Conservation (phyloP, 805 yeast species). For the Metschnikowia shivogae region DNA sequence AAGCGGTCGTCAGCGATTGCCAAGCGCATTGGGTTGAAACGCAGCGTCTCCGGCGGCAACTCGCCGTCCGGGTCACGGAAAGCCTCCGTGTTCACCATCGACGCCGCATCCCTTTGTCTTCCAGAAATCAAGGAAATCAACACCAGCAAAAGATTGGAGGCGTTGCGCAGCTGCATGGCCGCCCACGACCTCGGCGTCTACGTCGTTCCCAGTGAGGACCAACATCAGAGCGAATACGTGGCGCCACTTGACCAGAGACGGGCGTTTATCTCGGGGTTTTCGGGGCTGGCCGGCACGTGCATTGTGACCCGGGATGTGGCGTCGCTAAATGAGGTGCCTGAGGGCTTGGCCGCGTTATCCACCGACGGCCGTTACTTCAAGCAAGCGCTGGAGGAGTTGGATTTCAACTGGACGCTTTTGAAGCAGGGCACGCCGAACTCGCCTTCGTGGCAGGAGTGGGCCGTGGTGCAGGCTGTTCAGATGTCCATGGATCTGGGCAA, state of each 20-base stretch:
- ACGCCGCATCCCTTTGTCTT: conserved; percentile 36
- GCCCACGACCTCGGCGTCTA: conserved; percentile 65
- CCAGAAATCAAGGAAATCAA: conserved; percentile 47
- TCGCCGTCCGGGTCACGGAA: conserved; percentile 33
- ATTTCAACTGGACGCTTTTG: conserved; percentile 55
- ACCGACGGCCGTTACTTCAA: conserved; percentile 61
- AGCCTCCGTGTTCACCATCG: conserved; percentile 45
- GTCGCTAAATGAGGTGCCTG: conserved; percentile 49
- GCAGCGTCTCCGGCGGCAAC: conserved; percentile 10
- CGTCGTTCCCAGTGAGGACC: conserved; percentile 83
- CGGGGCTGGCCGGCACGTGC: conserved; percentile 92
- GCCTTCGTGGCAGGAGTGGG: conserved; percentile 58
- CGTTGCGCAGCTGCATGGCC: conserved; percentile 62
- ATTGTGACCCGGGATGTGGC: conserved; percentile 63
- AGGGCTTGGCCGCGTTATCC: conserved; percentile 51
- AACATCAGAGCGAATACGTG: conserved; percentile 90
- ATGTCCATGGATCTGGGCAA: conserved; percentile 45
- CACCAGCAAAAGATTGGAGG: conserved; percentile 47
- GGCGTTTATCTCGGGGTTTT: conserved; percentile 78
- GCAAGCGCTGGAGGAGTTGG: conserved; percentile 56
- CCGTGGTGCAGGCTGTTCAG: conserved; percentile 47
- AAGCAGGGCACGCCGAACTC: conserved; percentile 48
- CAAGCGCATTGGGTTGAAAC: conserved; percentile 28
- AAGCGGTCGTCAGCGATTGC: conserved; percentile 55
- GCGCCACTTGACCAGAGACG: conserved; percentile 78